Evolutionary conservation across 306 rosid species (phyloP).

Genomic region (Sesbania bispinosa): DNA sequence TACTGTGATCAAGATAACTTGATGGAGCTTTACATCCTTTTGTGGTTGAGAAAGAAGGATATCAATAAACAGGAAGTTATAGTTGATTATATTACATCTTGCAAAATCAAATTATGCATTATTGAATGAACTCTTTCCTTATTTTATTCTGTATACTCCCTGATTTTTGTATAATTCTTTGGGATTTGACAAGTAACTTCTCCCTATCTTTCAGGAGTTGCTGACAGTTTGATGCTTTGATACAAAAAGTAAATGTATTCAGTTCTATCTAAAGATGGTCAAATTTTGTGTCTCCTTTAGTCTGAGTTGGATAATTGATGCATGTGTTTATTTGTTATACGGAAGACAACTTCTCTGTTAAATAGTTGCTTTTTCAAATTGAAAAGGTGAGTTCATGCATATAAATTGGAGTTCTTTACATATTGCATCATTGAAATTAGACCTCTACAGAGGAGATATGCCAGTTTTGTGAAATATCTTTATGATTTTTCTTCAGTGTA

Average conservation of each 20-base stretch:
- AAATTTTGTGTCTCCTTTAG: conserved; percentile 25
- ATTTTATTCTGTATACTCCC: not conserved
- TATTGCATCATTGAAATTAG: not conserved
- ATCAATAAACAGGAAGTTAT: not conserved
- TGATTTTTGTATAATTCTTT: not conserved
- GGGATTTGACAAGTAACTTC: conserved; percentile 10
- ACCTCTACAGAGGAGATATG: not conserved
- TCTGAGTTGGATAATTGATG: conserved; percentile 16
- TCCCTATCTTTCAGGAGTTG: conserved; percentile 70
- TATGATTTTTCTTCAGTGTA: not conserved
- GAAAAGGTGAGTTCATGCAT: conserved; percentile 15
- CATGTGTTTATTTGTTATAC: conserved; percentile 4
- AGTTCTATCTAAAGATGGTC: conserved; percentile 28
- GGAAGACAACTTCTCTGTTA: conserved; percentile 21
- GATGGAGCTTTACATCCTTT: not conserved
- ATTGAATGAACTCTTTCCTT: not conserved
- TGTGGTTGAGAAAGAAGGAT: not conserved
- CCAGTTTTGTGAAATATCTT: not conserved
- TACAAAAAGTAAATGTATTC: conserved; percentile 34
- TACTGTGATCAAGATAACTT: not conserved
- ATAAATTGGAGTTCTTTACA: not conserved
- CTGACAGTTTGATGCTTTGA: conserved; percentile 60
- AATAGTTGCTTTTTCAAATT: conserved; percentile 4
- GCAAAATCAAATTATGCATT: not conserved
- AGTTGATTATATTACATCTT: not conserved